Evolutionary conservation across 805 yeast genomes (phyloP).

Genomic region (Saccharomycopsis selenospora): DNA sequence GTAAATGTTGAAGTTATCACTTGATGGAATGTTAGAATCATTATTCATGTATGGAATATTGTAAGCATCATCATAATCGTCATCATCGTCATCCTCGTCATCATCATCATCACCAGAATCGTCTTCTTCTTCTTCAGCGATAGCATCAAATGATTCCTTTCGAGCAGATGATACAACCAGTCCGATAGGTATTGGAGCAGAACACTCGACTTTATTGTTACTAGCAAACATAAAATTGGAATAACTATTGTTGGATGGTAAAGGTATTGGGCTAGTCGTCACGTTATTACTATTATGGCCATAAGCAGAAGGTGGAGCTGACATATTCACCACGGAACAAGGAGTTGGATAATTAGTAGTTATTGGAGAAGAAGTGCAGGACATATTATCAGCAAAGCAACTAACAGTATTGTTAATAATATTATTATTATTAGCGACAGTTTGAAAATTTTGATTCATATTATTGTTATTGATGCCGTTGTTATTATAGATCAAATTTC

Average conservation of each 20-base stretch:
- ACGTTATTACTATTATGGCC: no score
- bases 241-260: no score
- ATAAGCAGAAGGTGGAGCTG: neutral
- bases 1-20: neutral
- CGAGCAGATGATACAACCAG: no score
- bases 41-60: neutral
- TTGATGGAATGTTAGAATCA: neutral
- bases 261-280: no score
- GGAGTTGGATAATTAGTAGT: neutral
- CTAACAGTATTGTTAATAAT: neutral
- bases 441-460: no score
- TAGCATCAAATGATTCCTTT: neutral
- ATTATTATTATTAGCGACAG: neutral
- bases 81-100: neutral
- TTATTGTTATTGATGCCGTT: no score
- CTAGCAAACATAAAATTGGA: no score
- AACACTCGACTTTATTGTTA: no score
- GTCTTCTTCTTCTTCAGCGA: constrained; percentile 2
- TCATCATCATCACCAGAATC: neutral
- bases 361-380: neutral
- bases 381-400: neutral
- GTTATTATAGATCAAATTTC: no score
- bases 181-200: no score
- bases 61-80: neutral
- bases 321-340: neutral